Evolutionary conservation across 441 rosid species (phyloP), one percentile per base, ranked within the genome.

Genomic region (Gossypium lobatum): DNA sequence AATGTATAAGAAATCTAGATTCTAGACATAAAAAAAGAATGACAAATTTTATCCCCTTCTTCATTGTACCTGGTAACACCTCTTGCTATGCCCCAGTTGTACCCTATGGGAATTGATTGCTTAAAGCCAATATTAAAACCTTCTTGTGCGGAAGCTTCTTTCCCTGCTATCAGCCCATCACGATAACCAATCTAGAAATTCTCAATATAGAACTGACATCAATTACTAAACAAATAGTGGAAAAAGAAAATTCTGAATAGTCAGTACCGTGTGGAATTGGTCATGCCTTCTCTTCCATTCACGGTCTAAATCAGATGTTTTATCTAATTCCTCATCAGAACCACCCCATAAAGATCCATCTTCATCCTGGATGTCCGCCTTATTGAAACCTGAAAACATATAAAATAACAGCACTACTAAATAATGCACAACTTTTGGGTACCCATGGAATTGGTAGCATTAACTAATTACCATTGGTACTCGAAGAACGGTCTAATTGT

Each of bases 111-210:
- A 74, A 88, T 85, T 11, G 99, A 93, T 62, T 89, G 85, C 75
- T 83, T 87, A 73, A 86, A 90, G 54, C 97, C 98, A 17, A 75
- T 31, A 80, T 92, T 89, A 73, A 89, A 94, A 68, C 98, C 98
- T 70, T 88, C 86, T 50, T 93, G 96, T 9, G 95, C 85, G 81
- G 85, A 80, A 70, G 87, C 89, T 74, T 92, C 89, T 85, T 86
- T 84, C 64, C 94, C 92, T 0, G 90, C 90, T 39, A 79, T 71
- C 64, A 92, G 77, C 68, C 98, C 98, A 34, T 90, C 97, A 20
- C 93, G 93, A 75, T 88, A 94, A 75, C 98, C 97, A n/a, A 84
- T 70, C 95, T 92, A 74, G 52, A 71, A 73, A 64, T 70, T 70
- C 28, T 63, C 54, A 72, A 67, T 63, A 66, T 21, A 25, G 59